Percentiles rank a stretch among this genome's conserved stretches.
Conservation (phyloP, 352 stramenopile genomes). For the Aphanomyces astaci region DNA sequence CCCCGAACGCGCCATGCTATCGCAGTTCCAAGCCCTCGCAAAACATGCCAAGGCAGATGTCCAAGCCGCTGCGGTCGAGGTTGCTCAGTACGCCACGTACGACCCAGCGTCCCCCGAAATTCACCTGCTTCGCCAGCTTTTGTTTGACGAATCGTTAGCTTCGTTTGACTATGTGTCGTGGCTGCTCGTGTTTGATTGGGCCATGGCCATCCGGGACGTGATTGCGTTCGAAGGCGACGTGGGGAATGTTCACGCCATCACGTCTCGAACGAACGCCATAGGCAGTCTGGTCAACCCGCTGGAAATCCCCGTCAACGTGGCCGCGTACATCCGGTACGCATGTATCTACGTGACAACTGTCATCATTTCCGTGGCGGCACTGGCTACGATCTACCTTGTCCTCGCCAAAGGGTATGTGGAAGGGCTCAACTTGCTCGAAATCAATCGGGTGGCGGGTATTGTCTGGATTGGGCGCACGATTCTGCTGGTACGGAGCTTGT, state of each 20-base stretch:
- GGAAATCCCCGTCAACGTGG: constrained; percentile 8
- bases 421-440: background rate
- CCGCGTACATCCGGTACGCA: background rate
- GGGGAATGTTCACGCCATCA: background rate
- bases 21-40: too few relatives aligned
- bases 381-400: background rate
- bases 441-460: constrained; percentile 12
- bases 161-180: too few relatives aligned
- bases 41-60: background rate
- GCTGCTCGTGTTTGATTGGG: constrained; percentile 11
- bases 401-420: background rate
- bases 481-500: background rate
- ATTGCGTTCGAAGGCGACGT: constrained; percentile 13
- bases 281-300: background rate
- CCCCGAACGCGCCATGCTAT: too few relatives aligned
- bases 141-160: too few relatives aligned
- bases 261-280: background rate
- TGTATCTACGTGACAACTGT: constrained; percentile 3
- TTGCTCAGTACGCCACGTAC: background rate
- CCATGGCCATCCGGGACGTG: background rate
- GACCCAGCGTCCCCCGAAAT: background rate
- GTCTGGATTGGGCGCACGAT: constrained; percentile 16
- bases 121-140: background rate
- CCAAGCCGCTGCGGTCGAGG: background rate
- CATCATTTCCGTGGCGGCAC: background rate